A percentile compares a stretch with the other conserved stretches of the same genome.
phyloP scores from a whole-genome alignment of 208 protist genomes.

The Trypanosoma scelopori region DNA sequence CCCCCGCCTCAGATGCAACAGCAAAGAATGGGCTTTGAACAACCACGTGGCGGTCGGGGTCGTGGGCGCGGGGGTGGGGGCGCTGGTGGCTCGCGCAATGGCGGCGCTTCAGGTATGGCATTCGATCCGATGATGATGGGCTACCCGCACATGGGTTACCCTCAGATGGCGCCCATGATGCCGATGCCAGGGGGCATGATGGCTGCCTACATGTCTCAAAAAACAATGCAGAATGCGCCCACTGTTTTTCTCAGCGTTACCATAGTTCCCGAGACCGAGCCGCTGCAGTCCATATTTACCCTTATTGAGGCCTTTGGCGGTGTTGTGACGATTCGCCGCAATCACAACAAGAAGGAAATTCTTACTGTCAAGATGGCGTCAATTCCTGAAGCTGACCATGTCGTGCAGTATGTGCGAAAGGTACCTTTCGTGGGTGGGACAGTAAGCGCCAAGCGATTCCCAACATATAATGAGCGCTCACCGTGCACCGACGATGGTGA shows the following conservation, averaged over 20 bases:
- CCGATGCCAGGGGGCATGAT: conserved; percentile 29
- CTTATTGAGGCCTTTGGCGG: conserved; percentile 86
- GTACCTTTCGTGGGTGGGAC: conserved; percentile 77
- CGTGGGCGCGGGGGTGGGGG: conserved; percentile 28
- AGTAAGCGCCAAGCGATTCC: conserved; percentile 86
- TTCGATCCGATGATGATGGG: conserved; percentile 46
- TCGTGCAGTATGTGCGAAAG: conserved; percentile 71
- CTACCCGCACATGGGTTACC: conserved; percentile 37
- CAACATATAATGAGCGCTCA: conserved; percentile 80
- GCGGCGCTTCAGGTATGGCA: conserved; percentile 16
- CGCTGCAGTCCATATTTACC: conserved; percentile 81
- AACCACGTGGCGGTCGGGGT: conserved; percentile 25
- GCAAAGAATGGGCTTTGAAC: conserved; percentile 29
- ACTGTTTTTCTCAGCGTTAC: conserved; percentile 84
- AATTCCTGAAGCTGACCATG: conserved; percentile 68
- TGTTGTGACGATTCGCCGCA: conserved; percentile 84
- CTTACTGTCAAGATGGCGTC: conserved; percentile 86
- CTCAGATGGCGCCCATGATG: conserved; percentile 26
- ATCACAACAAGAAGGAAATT: conserved; percentile 88
- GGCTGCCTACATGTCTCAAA: conserved; percentile 24
- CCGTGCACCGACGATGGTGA: conserved; percentile 87
- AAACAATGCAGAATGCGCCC: conserved; percentile 36
- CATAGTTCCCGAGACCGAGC: conserved; percentile 67
- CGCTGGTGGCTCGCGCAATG: conserved; percentile 21
- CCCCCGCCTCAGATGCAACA: conserved; percentile 29